phyloP scores from a whole-genome alignment of 2,329 filamentous ascomycete species.

The Arthrobotrys sphaeroides region DNA sequence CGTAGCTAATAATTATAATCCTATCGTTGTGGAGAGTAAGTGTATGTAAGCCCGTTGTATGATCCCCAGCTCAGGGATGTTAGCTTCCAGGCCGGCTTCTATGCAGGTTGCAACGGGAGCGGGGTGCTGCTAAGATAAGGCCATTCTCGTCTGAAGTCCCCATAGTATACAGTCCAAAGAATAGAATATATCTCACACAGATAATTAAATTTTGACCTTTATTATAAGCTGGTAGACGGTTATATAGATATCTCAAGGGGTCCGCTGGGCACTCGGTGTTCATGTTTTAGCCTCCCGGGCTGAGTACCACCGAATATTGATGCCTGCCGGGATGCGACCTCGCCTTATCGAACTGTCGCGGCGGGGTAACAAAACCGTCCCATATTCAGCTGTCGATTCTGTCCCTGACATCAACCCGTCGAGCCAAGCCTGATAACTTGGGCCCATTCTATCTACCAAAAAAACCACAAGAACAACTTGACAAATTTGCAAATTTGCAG shows the following conservation, averaged over 20 bases:
- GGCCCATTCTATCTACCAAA: not conserved
- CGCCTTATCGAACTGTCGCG: not conserved
- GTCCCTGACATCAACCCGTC: conserved; percentile 11
- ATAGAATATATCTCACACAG: too few relatives aligned
- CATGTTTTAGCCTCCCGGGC: not conserved
- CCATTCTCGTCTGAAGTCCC: too few relatives aligned
- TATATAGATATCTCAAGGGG: too few relatives aligned
- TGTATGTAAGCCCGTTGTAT: too few relatives aligned
- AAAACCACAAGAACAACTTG: not conserved
- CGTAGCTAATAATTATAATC: too few relatives aligned
- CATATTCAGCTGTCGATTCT: not conserved
- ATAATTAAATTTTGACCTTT: too few relatives aligned
- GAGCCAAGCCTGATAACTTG: not conserved
- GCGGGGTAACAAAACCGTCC: conserved; percentile 20
- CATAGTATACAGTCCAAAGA: too few relatives aligned
- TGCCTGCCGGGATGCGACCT: not conserved
- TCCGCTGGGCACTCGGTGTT: not conserved
- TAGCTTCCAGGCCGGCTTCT: too few relatives aligned
- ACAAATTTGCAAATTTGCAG: not conserved
- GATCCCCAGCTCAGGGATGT: too few relatives aligned
- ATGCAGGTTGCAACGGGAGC: not conserved
- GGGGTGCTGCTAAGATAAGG: not conserved
- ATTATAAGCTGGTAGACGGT: too few relatives aligned
- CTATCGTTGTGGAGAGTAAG: too few relatives aligned
- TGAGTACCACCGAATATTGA: not conserved